phyloP scores from a whole-genome alignment of 371 early-diverging fungal species.

The Homolaphlyctis polyrhiza region DNA sequence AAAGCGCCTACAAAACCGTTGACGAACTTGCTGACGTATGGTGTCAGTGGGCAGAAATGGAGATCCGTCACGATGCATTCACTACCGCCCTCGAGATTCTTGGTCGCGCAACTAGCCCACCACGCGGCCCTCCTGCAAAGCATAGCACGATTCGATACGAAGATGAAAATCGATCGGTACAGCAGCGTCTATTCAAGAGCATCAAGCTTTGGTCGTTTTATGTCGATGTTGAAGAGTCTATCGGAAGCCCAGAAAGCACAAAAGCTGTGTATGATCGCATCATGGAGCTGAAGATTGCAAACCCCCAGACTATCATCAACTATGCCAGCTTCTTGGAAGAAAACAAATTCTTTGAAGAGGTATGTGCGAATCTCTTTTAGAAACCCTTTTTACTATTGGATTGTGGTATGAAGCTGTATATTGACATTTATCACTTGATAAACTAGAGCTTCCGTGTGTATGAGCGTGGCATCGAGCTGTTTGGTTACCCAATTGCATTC shows the following conservation, averaged over 20 bases:
- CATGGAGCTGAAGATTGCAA: conserved; percentile 90
- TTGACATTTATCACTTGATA: neutral
- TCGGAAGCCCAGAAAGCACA: conserved; percentile 80
- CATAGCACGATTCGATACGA: conserved; percentile 48
- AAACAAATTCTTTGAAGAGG: conserved; percentile 86
- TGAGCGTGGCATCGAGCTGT: conserved; percentile 92
- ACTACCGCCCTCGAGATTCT: conserved; percentile 70
- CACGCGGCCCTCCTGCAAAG: conserved; percentile 32
- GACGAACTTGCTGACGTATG: conserved; percentile 89
- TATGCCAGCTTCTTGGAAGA: conserved; percentile 89
- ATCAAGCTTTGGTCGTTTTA: conserved; percentile 89
- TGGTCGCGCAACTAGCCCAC: conserved; percentile 69
- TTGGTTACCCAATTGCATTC: conserved; percentile 94
- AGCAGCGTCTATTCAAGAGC: conserved; percentile 84
- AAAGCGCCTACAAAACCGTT: conserved; percentile 71
- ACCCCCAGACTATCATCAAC: conserved; percentile 90
- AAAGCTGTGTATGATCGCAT: conserved; percentile 87
- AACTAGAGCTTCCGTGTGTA: conserved; percentile 76
- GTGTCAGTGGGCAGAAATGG: conserved; percentile 90
- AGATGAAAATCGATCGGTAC: conserved; percentile 66
- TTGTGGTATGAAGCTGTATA: neutral
- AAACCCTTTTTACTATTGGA: neutral
- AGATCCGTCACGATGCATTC: conserved; percentile 68
- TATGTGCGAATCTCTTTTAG: conserved; percentile 4
- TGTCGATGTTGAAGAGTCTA: conserved; percentile 90